Evolutionary conservation across 768 basidiomycete genomes (phyloP), one percentile per base, ranked within the genome.

Genomic region (Tulasnella sp.): DNA sequence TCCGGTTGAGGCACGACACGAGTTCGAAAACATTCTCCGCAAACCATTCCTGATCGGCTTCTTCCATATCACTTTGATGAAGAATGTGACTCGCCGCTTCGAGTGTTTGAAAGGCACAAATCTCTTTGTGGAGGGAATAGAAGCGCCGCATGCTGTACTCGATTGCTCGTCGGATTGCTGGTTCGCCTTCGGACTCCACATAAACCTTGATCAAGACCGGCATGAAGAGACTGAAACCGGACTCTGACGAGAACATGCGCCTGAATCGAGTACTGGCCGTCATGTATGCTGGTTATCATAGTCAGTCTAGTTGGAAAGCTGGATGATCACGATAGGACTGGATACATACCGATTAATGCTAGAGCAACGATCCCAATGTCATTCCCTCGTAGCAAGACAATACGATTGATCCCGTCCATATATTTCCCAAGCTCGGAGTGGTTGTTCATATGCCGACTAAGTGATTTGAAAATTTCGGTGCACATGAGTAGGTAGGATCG

Each of bases 311-410:
- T 72, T n/a, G 58, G 72, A n/a, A 69, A 60, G 18, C 28, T 74
- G 75, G 20, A 28, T 41, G 60, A n/a, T n/a, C n/a, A n/a, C n/a
- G n/a, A 40, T 58, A 80, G 34, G 41, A 42, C 46, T 82, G 22
- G n/a, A 24, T 1, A 80, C 90, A 83, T 83, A 94, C 93, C 92
- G 41, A 94, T 91, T 84, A 94, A 86, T 9, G 91, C 88, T 81
- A 94, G 93, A 50, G 89, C 88, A n/a, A 95, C 90, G 77, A 94
- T 90, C n/a, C 91, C 92, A 72, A 93, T 89, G 83, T 94, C 94
- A 83, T 91, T 89, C 4, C 92, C 92, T 85, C 94, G 93, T 2
- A 86, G 86, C 42, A 93, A 86, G 24, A 95, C 86, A 64, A 93
- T 91, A 7, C 90, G 89, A 84, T 93, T 94, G 28, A 94, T 83